phyloP scores from a whole-genome alignment of 164 flowering plant genomes.

The Magnolia officinalis region DNA sequence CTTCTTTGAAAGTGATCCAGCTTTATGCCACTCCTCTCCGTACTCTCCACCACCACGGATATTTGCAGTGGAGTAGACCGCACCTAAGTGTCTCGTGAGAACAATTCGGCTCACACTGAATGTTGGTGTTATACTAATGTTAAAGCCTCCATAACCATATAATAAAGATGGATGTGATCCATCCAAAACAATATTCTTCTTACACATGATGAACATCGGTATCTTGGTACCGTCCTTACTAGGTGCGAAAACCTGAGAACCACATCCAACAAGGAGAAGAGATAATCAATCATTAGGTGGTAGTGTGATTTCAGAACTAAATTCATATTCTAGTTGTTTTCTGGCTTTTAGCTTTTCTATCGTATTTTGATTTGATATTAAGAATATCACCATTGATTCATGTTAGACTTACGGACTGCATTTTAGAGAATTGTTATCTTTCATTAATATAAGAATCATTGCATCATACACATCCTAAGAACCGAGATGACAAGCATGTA shows the following conservation, averaged over 20 bases:
- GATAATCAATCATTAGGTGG: not conserved
- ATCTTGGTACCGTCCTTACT: conserved; percentile 90
- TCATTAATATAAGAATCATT: no score
- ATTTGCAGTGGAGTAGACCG: conserved; percentile 82
- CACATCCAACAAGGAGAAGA: not conserved
- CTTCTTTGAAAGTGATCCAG: conserved; percentile 80
- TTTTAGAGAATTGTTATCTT: no score
- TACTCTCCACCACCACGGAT: conserved; percentile 99
- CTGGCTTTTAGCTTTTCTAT: no score
- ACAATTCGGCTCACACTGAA: conserved; percentile 69
- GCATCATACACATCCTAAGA: no score
- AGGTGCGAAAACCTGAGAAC: conserved; percentile 72
- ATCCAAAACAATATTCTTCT: conserved; percentile 65
- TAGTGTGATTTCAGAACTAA: not conserved
- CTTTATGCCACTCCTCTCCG: conserved; percentile 99
- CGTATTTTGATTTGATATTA: no score
- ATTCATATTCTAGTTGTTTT: no score
- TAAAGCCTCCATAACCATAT: conserved; percentile 97
- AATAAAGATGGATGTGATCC: conserved; percentile 90
- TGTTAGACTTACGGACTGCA: no score
- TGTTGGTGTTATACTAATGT: conserved; percentile 82
- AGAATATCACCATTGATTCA: no score
- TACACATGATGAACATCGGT: conserved; percentile 83
- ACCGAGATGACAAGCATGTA: no score
- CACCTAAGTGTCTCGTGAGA: conserved; percentile 71